Conservation (phyloP, 2,329 filamentous ascomycete species). For the Colletotrichum sp. region DNA sequence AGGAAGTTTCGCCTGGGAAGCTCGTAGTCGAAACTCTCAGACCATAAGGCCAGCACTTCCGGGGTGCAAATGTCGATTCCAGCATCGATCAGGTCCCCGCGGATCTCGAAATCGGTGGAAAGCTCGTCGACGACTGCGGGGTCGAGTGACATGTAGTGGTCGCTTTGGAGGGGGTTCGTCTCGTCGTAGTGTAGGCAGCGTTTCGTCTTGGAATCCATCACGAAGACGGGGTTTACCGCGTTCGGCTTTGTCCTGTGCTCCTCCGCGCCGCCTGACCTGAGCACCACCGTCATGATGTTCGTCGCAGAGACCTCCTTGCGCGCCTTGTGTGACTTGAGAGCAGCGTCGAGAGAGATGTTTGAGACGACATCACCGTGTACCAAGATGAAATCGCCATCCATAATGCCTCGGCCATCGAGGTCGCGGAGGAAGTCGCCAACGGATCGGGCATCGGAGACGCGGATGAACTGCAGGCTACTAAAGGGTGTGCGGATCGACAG, state of each 20-base stretch:
- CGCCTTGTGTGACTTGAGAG: slow-evolving; percentile 78
- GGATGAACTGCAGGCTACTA: slow-evolving; percentile 79
- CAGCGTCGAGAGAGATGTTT: slow-evolving; percentile 83
- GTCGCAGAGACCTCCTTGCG: slow-evolving; percentile 86
- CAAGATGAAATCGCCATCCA: slow-evolving; percentile 88
- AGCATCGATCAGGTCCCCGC: slow-evolving; percentile 89
- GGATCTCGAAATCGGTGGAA: slow-evolving; percentile 76
- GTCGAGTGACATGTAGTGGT: slow-evolving; percentile 74
- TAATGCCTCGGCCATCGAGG: slow-evolving; percentile 82
- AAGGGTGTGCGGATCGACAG: slow-evolving; percentile 67
- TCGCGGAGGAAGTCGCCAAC: slow-evolving; percentile 95
- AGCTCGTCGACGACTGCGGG: slow-evolving; percentile 76
- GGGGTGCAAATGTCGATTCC: slow-evolving; percentile 98
- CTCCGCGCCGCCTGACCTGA: slow-evolving; percentile 74
- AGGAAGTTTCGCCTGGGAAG: slow-evolving; percentile 86
- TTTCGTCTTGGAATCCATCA: slow-evolving; percentile 79
- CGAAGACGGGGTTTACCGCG: slow-evolving; percentile 80
- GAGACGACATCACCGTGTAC: slow-evolving; percentile 93
- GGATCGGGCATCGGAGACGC: slow-evolving; percentile 80
- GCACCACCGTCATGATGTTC: slow-evolving; percentile 96
- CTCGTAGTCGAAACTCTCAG: slow-evolving; percentile 97
- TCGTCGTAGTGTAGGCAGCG: slow-evolving; percentile 95
- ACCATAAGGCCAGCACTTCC: slow-evolving; percentile 93
- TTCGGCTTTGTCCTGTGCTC: slow-evolving; percentile 79
- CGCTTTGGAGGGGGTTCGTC: slow-evolving; percentile 71